Base-by-base conservation (phyloP, 768 basidiomycete species). In the Trametes elegans region DNA sequence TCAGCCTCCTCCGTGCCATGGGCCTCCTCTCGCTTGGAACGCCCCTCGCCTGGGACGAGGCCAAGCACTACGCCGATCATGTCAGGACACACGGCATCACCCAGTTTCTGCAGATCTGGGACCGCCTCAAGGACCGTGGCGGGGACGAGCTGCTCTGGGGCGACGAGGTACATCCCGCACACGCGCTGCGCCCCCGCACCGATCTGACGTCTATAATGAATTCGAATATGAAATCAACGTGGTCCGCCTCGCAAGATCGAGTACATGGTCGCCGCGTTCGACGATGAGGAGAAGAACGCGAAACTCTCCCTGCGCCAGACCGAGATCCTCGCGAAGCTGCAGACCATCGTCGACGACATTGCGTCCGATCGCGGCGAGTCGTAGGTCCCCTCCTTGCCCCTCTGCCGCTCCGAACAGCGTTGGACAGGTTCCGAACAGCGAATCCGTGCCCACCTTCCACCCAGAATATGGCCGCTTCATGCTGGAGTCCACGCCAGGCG, bases 381-480 rank as follows among this genome's bases (percentile, higher is more conserved):
- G 87, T 88, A 69, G 62, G 85, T 72, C 21, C n/a, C n/a, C 21
- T 24, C 18, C 26, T 38, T 31, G 24, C 44, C 42, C 42, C 53
- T 44, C 21, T n/a, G n/a, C n/a, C 36, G 9, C 47, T 23, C 24
- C 59, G 49, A 42, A 24, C 38, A 32, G 14, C 11, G 31, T 19
- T 45, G 19, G 23, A 27, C 21, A 38, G 44, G 62, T 42, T 14
- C 43, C 40, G 41, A 57, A 32, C 56, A 93, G 88, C 32, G 74
- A 84, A 39, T 77, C 84, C 3, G 81, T 93, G 23, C 97, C 97
- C 2, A 89, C 87, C 11, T 98, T 95, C 66, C 97, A 98, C 67
- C 96, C 96, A 16, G 97, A 99, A 71, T 99, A 98, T 74, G 97
- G 97, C 35, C 82, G 95, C 34, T 98, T 91, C 75, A 99, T 99